Base-by-base conservation (phyloP, 257 asterid species). In the Solanum arcanum region DNA sequence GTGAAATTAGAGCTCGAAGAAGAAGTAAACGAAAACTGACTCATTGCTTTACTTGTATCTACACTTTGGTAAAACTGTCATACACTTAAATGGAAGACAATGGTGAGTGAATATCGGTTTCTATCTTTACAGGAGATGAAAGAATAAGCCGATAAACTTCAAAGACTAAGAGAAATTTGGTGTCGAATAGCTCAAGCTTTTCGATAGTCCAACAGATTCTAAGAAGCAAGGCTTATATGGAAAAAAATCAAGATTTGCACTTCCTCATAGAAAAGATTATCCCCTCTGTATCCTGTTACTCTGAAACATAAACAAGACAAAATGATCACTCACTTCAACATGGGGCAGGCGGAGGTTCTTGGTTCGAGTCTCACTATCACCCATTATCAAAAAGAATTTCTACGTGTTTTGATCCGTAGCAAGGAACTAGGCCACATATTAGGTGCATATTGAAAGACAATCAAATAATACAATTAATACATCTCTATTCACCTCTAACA, bases 1-100 rank as follows among this genome's bases (percentile, higher is more conserved):
- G 92, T 89, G 91, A 92, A 89, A 20, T 94, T 93, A 25, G 99
- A 92, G 91, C 88, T 90, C 85, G 98, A 94, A 18, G 93, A 83
- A 25, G 99, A 86, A 83, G 94, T 84, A 46, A 94, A 92, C 13
- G 94, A 89, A 87, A 93, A 88, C 56, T 91, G 90, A 88, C 75
- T 90, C 98, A 95, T 94, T 75, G 91, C 66, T 84, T 78, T 60
- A 15, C 20, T 31, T 23, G 9, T 83, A n/a, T 27, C 23, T 85
- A 14, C n/a, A 7, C 86, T 16, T 10, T 15, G 27, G 44, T 6
- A 47, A 29, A 15, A 49, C 15, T 9, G 47, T 10, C 11, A 20
- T 35, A 73, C 20, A 73, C 27, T 66, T 20, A 0, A 0, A 73
- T 73, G 21, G 1, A 80, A 78, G 11, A 78, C 66, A 16, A 29